Evolutionary conservation across 352 stramenopile genomes (phyloP).

Genomic region (Globisporangium parvum): DNA sequence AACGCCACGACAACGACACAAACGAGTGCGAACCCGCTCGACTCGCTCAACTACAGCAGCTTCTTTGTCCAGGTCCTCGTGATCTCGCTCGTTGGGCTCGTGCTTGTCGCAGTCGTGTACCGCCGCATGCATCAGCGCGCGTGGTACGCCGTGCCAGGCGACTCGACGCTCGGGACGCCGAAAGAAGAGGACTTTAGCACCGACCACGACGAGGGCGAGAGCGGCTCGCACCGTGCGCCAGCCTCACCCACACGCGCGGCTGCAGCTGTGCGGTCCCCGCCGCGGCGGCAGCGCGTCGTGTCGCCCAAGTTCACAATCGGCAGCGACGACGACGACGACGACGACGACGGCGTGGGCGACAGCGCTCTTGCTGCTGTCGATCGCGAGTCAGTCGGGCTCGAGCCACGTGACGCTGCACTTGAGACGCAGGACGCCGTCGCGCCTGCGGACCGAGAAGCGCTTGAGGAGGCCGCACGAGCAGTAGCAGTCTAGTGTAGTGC

Average conservation of each 20-base stretch:
- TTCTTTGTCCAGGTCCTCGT: slow-evolving; percentile 53
- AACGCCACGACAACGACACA: slow-evolving; percentile 1
- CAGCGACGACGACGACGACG: slow-evolving; percentile 30
- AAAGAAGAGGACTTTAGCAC: slow-evolving; percentile 7
- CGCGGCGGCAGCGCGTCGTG: slow-evolving; percentile 14
- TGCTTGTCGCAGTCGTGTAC: slow-evolving; percentile 44
- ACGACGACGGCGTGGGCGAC: neutral
- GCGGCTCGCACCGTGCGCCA: slow-evolving; percentile 6
- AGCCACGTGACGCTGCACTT: neutral
- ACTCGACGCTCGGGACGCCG: slow-evolving; percentile 20
- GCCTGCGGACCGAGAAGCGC: no score
- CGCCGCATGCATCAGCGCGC: slow-evolving; percentile 31
- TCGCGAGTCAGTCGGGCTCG: neutral
- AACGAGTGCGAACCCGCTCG: slow-evolving; percentile 9
- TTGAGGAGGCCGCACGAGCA: neutral
- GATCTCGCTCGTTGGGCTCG: slow-evolving; percentile 49
- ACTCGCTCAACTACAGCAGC: slow-evolving; percentile 10
- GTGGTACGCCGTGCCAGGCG: slow-evolving; percentile 48
- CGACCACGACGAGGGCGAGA: slow-evolving; percentile 18
- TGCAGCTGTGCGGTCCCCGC: slow-evolving; percentile 19
- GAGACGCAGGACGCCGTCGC: no score
- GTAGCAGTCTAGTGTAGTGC: no score
- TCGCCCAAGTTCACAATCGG: slow-evolving; percentile 45
- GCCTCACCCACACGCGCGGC: slow-evolving; percentile 16
- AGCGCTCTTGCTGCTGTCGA: neutral